phyloP scores from a whole-genome alignment of 2,329 filamentous ascomycete genomes.

The Ophiostoma angusticollis region DNA sequence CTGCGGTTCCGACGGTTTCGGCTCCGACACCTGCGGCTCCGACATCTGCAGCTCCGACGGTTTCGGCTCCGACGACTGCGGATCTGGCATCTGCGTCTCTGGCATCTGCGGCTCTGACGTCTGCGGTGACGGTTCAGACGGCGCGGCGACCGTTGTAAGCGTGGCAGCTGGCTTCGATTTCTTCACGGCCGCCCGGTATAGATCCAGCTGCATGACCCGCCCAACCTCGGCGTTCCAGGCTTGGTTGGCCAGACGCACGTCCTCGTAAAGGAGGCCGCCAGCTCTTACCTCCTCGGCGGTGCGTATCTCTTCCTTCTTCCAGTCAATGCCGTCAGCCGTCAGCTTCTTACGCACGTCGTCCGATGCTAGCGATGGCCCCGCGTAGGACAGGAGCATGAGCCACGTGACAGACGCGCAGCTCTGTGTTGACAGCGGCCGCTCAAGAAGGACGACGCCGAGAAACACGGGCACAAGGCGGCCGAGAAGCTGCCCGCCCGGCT shows the following conservation, averaged over 20 bases:
- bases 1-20: no score
- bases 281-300: not conserved
- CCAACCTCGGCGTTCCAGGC: constrained; percentile 4
- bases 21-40: no score
- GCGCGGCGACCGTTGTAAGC: no score
- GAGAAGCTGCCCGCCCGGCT: not conserved
- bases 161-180: no score
- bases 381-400: constrained; percentile 7
- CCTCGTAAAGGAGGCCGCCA: not conserved
- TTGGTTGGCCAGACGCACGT: not conserved
- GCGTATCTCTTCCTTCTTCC: not conserved
- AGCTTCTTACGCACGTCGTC: not conserved
- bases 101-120: no score
- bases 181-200: constrained; percentile 6
- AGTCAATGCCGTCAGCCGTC: not conserved
- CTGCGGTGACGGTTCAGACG: no score
- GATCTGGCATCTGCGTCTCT: no score
- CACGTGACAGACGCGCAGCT: not conserved
- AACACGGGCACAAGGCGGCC: constrained; percentile 6
- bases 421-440: not conserved
- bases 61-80: no score
- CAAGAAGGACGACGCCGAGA: constrained; percentile 2
- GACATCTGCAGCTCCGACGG: no score
- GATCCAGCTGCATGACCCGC: constrained; percentile 4
- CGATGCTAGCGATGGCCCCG: not conserved